Percentiles rank a stretch among this genome's conserved stretches.
phyloP scores from a whole-genome alignment of 768 basidiomycete genomes.

The Jaapia argillacea region DNA sequence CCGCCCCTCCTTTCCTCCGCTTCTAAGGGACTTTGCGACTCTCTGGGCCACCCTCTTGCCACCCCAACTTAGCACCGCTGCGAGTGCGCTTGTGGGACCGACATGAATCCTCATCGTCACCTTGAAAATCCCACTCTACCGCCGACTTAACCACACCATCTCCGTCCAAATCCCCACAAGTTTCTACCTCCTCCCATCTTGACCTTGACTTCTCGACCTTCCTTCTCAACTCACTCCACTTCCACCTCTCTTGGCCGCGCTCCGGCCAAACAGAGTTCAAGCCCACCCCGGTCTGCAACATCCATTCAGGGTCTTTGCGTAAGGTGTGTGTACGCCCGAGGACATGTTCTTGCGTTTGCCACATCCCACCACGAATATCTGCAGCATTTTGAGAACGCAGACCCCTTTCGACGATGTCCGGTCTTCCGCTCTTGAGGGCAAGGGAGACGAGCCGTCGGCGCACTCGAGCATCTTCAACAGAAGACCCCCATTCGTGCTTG shows the following conservation, averaged over 20 bases:
- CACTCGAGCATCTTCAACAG: slow-evolving; percentile 46
- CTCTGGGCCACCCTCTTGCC: no score
- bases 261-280: slow-evolving; percentile 19
- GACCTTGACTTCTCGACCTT: slow-evolving; percentile 12
- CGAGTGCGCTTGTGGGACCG: no score
- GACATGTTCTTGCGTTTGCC: slow-evolving; percentile 5
- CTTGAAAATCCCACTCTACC: no score
- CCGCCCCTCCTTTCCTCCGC: no score
- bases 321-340: slow-evolving; percentile 6
- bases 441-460: slow-evolving; percentile 46
- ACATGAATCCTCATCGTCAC: no score
- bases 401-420: slow-evolving; percentile 31
- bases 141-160: no score
- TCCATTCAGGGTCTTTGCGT: slow-evolving; percentile 10
- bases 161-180: no score
- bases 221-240: slow-evolving; percentile 17
- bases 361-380: slow-evolving; percentile 3
- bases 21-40: no score
- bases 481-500: slow-evolving; percentile 42
- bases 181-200: no score
- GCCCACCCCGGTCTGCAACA: slow-evolving; percentile 10
- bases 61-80: no score
- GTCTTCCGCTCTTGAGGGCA: slow-evolving; percentile 56
- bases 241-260: slow-evolving; percentile 22
- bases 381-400: slow-evolving; percentile 1